These are phyloP conservation scores for Trypanosoma caninum DNA, from an alignment of 208 protist genomes.

Conservation along the genomic window DNA sequence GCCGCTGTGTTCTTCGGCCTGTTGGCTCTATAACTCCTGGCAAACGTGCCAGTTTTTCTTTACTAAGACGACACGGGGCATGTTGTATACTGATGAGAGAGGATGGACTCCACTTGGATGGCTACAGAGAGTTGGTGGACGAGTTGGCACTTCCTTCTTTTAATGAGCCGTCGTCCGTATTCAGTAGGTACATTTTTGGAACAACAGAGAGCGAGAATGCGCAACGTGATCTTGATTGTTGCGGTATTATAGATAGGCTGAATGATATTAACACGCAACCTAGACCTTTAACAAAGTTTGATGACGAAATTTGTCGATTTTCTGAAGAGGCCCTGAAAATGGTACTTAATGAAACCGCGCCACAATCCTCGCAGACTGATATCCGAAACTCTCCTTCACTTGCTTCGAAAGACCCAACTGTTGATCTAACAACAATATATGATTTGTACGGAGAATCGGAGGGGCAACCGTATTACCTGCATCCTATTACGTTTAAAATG, in stretches of 20 bases:
- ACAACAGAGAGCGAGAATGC: constrained; percentile 47
- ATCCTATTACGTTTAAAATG: constrained; percentile 81
- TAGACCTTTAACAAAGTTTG: constrained; percentile 49
- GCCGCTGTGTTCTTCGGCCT: constrained; percentile 55
- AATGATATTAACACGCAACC: constrained; percentile 29
- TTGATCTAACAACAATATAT: constrained; percentile 12
- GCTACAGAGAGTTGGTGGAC: neutral
- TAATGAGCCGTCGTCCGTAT: constrained; percentile 40
- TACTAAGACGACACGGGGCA: constrained; percentile 52
- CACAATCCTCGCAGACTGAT: constrained; percentile 5
- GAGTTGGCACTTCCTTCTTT: constrained; percentile 41
- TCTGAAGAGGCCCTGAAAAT: constrained; percentile 55
- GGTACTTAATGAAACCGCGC: constrained; percentile 42
- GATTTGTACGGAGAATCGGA: constrained; percentile 77
- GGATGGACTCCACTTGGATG: constrained; percentile 43
- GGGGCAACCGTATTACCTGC: constrained; percentile 76
- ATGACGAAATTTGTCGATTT: constrained; percentile 45
- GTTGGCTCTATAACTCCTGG: constrained; percentile 30
- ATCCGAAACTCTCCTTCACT: constrained; percentile 1
- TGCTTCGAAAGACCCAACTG: constrained; percentile 1
- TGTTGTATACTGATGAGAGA: constrained; percentile 65
- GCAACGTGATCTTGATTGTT: constrained; percentile 44
- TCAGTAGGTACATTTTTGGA: constrained; percentile 71
- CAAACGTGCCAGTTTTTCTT: constrained; percentile 46
- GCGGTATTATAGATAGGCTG: constrained; percentile 48